phyloP scores from a whole-genome alignment of 345 rosid genomes.

The Gossypium raimondii region DNA sequence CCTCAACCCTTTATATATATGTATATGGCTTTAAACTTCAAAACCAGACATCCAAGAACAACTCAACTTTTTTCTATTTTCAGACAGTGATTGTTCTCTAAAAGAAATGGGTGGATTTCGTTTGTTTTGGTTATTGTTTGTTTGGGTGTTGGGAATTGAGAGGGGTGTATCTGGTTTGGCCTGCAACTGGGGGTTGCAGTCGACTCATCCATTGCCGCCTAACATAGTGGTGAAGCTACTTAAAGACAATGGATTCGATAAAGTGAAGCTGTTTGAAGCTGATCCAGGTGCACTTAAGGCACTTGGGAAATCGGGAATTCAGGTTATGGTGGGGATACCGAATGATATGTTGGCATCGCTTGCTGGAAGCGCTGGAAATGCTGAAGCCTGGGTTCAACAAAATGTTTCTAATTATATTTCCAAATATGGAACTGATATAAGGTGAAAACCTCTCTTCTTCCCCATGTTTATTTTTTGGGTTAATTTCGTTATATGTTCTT shows the following conservation, averaged over 20 bases:
- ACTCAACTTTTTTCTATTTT: no score
- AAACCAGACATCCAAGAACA: neutral
- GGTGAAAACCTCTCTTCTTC: slow-evolving; percentile 27
- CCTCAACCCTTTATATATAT: neutral
- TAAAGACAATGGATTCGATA: slow-evolving; percentile 74
- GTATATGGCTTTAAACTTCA: neutral
- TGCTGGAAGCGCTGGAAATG: slow-evolving; percentile 49
- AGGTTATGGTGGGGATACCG: slow-evolving; percentile 93
- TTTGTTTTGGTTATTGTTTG: slow-evolving; percentile 22
- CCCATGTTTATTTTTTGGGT: no score
- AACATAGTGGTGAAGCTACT: slow-evolving; percentile 58
- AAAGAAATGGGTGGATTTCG: slow-evolving; percentile 25
- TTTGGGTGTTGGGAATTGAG: slow-evolving; percentile 16
- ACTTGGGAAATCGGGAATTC: slow-evolving; percentile 75
- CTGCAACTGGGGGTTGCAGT: slow-evolving; percentile 69
- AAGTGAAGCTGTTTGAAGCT: slow-evolving; percentile 90
- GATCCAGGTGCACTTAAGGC: slow-evolving; percentile 75
- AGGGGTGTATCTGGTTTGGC: slow-evolving; percentile 50
- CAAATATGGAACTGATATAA: slow-evolving; percentile 54
- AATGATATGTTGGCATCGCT: slow-evolving; percentile 64
- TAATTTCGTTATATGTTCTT: no score
- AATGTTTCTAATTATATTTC: slow-evolving; percentile 68
- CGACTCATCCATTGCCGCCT: slow-evolving; percentile 67
- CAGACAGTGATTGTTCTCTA: neutral
- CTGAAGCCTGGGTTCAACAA: slow-evolving; percentile 65